Conservation (phyloP, 2,329 filamentous ascomycete species). For the Microdochium paspali region DNA sequence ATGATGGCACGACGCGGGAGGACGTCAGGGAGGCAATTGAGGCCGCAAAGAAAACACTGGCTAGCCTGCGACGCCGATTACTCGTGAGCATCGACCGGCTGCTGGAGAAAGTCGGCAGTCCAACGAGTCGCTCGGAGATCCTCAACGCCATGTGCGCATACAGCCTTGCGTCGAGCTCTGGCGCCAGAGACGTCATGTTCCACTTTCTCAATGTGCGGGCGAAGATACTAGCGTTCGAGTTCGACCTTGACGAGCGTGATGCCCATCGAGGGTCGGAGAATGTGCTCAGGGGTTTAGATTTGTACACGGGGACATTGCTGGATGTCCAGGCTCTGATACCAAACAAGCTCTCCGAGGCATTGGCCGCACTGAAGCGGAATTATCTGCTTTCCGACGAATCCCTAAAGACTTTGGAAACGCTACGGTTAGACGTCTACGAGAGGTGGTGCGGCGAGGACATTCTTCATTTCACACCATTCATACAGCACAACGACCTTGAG, state of each 20-base stretch:
- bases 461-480: slow-evolving; percentile 76
- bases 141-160: slow-evolving; percentile 73
- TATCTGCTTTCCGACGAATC: slow-evolving; percentile 64
- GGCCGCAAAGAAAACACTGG: slow-evolving; percentile 53
- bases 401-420: slow-evolving; percentile 55
- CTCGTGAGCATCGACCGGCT: slow-evolving; percentile 60
- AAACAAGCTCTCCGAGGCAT: slow-evolving; percentile 57
- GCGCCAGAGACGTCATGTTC: slow-evolving; percentile 66
- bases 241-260: slow-evolving; percentile 38
- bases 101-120: slow-evolving; percentile 51
- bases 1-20: slow-evolving; percentile 6
- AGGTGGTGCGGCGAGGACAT: slow-evolving; percentile 79
- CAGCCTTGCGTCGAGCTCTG: slow-evolving; percentile 71
- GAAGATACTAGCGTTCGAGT: slow-evolving; percentile 54
- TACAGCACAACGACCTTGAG: slow-evolving; percentile 69
- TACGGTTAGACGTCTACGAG: slow-evolving; percentile 69
- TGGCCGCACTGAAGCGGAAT: slow-evolving; percentile 58
- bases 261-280: slow-evolving; percentile 30
- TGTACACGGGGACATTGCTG: slow-evolving; percentile 70
- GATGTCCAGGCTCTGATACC: slow-evolving; percentile 72
- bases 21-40: slow-evolving; percentile 37
- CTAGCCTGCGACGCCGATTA: slow-evolving; percentile 52
- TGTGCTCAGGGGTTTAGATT: slow-evolving; percentile 55
- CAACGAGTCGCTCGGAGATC: slow-evolving; percentile 39
- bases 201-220: slow-evolving; percentile 70